Conservation (phyloP, 2,329 filamentous ascomycete species). For the Penicillium brevicompactum region DNA sequence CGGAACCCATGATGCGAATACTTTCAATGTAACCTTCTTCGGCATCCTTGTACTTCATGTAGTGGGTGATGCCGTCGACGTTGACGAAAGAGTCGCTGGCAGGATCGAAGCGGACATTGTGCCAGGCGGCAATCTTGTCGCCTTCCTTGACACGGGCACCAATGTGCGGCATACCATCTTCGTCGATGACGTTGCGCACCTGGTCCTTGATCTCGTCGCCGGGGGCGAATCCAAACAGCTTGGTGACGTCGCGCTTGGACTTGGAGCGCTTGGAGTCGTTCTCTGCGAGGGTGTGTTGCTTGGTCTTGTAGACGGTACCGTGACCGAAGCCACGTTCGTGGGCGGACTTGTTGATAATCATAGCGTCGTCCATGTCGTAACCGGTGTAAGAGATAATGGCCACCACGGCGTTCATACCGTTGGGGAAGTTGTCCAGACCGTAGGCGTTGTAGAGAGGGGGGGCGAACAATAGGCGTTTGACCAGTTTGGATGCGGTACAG, state of each 20-base stretch:
- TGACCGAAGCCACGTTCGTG: conserved; percentile 95
- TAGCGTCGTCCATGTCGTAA: conserved; percentile 99
- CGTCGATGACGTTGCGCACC: conserved; percentile 73
- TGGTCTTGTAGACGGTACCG: conserved; percentile 97
- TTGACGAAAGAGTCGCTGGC: conserved; percentile 76
- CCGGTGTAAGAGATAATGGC: conserved; percentile 98
- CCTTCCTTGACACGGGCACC: conserved; percentile 78
- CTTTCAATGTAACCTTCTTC: conserved; percentile 90
- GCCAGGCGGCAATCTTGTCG: conserved; percentile 84
- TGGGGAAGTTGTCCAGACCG: conserved; percentile 96
- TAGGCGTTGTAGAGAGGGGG: conserved; percentile 92
- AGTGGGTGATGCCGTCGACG: conserved; percentile 80
- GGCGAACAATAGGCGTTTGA: conserved; percentile 89
- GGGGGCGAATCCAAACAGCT: conserved; percentile 90
- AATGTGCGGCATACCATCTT: conserved; percentile 82
- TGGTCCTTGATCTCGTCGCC: conserved; percentile 70
- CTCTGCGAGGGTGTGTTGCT: conserved; percentile 84
- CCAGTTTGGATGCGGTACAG: conserved; percentile 92
- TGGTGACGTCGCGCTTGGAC: conserved; percentile 69
- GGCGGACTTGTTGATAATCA: conserved; percentile 98
- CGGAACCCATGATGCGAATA: conserved; percentile 84
- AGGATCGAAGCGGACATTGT: conserved; percentile 78
- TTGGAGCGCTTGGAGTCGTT: conserved; percentile 67
- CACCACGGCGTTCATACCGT: conserved; percentile 92
- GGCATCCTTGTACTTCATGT: conserved; percentile 90